phyloP scores from a whole-genome alignment of 179 eudicot genomes.

The Beta macrorhiza region DNA sequence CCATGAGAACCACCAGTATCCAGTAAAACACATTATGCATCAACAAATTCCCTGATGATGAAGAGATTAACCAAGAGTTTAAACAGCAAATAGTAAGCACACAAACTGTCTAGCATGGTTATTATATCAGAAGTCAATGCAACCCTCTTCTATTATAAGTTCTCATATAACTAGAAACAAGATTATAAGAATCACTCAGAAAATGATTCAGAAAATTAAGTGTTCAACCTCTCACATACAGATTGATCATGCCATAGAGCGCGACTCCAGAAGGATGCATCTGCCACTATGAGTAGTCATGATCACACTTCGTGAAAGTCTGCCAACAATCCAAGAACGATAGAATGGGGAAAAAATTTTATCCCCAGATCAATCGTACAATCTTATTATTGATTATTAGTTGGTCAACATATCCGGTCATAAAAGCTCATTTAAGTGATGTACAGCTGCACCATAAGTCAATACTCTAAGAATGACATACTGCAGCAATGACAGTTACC shows the following conservation, averaged over 20 bases:
- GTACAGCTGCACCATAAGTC: neutral
- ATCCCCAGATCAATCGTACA: too few relatives aligned
- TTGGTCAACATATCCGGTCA: neutral
- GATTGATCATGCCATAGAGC: neutral
- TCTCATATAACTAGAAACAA: neutral
- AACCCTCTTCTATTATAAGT: neutral
- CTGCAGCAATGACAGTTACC: neutral
- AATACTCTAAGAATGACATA: neutral
- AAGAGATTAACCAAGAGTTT: neutral
- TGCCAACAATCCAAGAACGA: neutral
- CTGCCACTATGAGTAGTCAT: conserved; percentile 1
- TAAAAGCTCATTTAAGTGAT: neutral
- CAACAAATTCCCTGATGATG: neutral
- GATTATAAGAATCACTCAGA: neutral
- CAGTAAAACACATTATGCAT: neutral
- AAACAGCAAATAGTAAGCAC: neutral
- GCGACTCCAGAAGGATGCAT: neutral
- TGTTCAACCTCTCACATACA: neutral
- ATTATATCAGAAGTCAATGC: neutral
- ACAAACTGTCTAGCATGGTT: neutral
- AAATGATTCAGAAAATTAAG: neutral
- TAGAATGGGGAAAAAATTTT: neutral
- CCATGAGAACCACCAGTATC: neutral
- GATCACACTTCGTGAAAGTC: neutral
- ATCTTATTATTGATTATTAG: conserved; percentile 1